Evolutionary conservation across 257 asterid genomes (phyloP).

Genomic region (Capsicum baccatum): DNA sequence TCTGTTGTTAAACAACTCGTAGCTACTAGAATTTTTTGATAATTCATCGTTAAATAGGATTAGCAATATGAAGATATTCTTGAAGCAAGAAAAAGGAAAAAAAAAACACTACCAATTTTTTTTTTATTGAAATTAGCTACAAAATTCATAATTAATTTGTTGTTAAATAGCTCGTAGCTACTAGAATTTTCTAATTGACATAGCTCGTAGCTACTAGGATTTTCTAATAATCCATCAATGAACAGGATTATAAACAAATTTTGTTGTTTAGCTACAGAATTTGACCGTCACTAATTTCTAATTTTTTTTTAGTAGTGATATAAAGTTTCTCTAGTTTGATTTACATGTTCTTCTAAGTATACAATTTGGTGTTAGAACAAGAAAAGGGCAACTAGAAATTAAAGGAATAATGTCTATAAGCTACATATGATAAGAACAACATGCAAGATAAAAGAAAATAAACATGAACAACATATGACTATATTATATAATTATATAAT

Average conservation of each 20-base stretch:
- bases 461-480: not conserved
- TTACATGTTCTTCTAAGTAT: not conserved
- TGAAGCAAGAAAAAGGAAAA: not conserved
- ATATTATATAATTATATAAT: not conserved
- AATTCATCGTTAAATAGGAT: not conserved
- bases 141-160: not conserved
- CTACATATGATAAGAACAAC: conserved; percentile 17
- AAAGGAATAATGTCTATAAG: not conserved
- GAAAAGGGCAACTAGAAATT: not conserved
- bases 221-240: not conserved
- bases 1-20: not conserved
- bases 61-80: not conserved
- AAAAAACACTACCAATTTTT: not conserved
- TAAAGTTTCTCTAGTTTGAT: not conserved
- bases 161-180: not conserved
- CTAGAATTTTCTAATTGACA: not conserved
- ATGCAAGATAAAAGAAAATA: conserved; percentile 5
- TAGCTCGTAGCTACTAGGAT: not conserved
- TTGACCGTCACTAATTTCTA: not conserved
- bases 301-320: not conserved
- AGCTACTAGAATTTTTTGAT: not conserved
- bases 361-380: not conserved
- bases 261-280: not conserved
- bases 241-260: not conserved
- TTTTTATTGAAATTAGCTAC: not conserved